Evolutionary conservation across 805 yeast species (phyloP), one percentile per base, ranked within the genome.

Genomic region (Cyberlindnera samutprakarnensis): DNA sequence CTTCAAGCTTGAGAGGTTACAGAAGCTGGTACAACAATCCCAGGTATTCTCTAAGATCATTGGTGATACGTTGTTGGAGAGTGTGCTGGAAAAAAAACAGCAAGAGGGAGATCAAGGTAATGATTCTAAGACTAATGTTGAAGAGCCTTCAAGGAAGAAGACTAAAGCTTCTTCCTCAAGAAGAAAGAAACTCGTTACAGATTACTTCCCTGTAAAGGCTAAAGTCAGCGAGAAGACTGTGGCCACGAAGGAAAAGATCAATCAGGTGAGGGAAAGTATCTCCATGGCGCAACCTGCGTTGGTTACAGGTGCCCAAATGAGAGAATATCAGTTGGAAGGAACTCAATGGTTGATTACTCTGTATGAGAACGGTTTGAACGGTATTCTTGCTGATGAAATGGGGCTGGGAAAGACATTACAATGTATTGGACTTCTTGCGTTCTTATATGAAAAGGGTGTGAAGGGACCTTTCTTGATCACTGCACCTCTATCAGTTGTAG

Each of bases 371-470:
- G 98, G 97, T 0, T 63, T 90, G 18, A 90, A 90, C 54, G 98
- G 97, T 3, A 88, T 92, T 22, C 61, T 92, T 14, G 97, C 97
- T 1, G 97, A 92, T 59, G 97, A 90, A 55, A 90, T 90, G 98
- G 97, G 97, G 0, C 62, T 90, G 17, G 98, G 98, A 2, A 90
- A 90, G 53, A 92, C 98, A 0, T 56, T 90, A 7, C 95, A 92
- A 54, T 79, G 92, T 26, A 85, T 90, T 34, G 71, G 95, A 0
- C 66, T 90, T 38, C 47, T 87, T 4, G 73, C 85, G 5, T 84
- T 79, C 48, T 61, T 88, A 23, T 69, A 79, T 28, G 95, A 85
- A 43, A 76, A 84, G 53, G 87, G 83, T 4, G 72, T 85, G 2
- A 57, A 61, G 23, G 95, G 95, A 0, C 92, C 94, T 0, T 85